Base-by-base conservation (phyloP, 1,139 yeast genomes). In the Diutina rugosa region DNA sequence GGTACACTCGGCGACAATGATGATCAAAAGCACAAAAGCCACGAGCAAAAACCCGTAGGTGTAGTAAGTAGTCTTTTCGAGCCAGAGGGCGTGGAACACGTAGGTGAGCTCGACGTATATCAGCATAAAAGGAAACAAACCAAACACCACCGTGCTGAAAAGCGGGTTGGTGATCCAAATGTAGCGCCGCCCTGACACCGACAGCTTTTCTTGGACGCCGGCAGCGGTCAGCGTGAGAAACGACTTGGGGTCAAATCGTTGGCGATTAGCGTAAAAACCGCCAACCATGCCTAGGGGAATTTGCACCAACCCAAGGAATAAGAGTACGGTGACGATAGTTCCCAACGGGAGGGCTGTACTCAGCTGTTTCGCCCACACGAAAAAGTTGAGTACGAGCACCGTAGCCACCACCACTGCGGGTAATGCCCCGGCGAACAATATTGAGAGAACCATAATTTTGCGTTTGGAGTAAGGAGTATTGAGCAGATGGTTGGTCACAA, bases 301-400 rank as follows among this genome's bases (percentile, higher is more conserved):
- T 61, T 88, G 88, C 14, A 87, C 69, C 35, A 85, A 67, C 56
- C 85, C 75, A 69, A 89, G 85, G 55, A 83, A 68, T 16, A 78
- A 63, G 26, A 85, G 68, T 51, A 87, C 68, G 1, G 80, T 76
- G n/a, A 85, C 71, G 52, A 87, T 76, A 0, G 91, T 84, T 9
- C 87, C 84, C 62, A 88, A 84, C 9, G 96, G 96, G 55, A 89
- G 71, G 0, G 93, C 93, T 56, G 80, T 77, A 0, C 95, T 84
- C 0, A 95, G 84, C 59, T 85, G 85, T 63, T 84, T 79, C 1
- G 87, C 85, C 89, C 93, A 87, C 2, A 87, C 83, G 58, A 89
- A 79, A 60, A 81, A 72, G 67, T 89, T 89, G 59, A 87, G 71
- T 30, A 80, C 66, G 29, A 87, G 67, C 2, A 86, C 74, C 3